Conservation (phyloP, 2,329 filamentous ascomycete genomes). For the Aspergillus tanneri region DNA sequence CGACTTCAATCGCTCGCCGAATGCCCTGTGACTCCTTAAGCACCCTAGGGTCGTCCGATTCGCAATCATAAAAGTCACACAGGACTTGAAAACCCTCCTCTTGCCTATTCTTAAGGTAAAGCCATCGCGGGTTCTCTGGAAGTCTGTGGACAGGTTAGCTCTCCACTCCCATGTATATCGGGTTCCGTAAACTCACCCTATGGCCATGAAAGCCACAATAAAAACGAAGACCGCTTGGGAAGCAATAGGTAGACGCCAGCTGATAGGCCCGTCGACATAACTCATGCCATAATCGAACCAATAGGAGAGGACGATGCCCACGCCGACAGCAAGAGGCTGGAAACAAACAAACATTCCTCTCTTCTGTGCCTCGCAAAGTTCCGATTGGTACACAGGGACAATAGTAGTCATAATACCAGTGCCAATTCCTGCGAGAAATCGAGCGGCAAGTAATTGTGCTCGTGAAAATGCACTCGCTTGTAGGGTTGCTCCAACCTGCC, state of each 20-base stretch:
- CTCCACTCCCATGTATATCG: no score
- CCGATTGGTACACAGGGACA: conserved; percentile 46
- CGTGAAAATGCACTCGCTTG: conserved; percentile 35
- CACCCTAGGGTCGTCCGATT: conserved; percentile 24
- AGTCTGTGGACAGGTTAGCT: no score
- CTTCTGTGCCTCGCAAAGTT: conserved; percentile 46
- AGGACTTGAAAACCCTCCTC: conserved; percentile 31
- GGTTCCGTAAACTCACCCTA: conserved; percentile 27
- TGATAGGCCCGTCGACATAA: conserved; percentile 42
- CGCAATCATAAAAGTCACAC: conserved; percentile 29
- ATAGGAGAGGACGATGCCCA: conserved; percentile 39
- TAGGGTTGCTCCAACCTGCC: conserved; percentile 35
- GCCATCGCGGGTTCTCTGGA: conserved; percentile 45
- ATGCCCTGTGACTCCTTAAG: conserved; percentile 39
- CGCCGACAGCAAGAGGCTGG: conserved; percentile 41
- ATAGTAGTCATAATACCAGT: conserved; percentile 47
- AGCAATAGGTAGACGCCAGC: conserved; percentile 50
- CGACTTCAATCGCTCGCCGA: conserved; percentile 46
- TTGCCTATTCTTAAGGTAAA: conserved; percentile 44
- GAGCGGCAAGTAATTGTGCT: conserved; percentile 42
- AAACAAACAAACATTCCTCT: conserved; percentile 46
- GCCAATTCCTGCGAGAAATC: conserved; percentile 52
- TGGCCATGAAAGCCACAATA: conserved; percentile 41
- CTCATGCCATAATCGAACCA: conserved; percentile 39
- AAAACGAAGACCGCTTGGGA: conserved; percentile 48